Evolutionary conservation across 306 rosid genomes (phyloP), one percentile per base, ranked within the genome.

Genomic region (Medicago arabica): DNA sequence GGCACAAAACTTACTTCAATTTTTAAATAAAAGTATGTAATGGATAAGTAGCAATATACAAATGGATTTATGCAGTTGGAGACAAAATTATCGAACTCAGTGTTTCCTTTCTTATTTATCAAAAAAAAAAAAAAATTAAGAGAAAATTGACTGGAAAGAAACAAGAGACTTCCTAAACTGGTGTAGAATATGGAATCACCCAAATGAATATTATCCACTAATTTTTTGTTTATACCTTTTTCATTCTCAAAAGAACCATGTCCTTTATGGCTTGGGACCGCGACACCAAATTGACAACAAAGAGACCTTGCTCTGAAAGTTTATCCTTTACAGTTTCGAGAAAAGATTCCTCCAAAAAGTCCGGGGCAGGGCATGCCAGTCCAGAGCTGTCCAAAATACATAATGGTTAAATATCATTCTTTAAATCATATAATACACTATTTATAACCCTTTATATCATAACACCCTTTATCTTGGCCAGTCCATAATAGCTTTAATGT

Each of bases 291-390:
- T 94, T 94, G 84, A 92, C 83, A 53, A 94, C 80, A 73, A 94
- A 94, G 76, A 94, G 89, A 78, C 97, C 96, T 53, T 86, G 74
- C 64, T 84, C 88, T 13, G 93, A 90, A 73, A 94, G 91, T 55
- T 81, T 84, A 40, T 77, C 84, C 79, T 85, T 94, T 58, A 83
- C 92, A 49, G 84, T 80, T 86, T 76, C 87, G 16, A 94, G 91
- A 84, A 94, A 94, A 21, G 93, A 80, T 49, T 85, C 91, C 2
- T 90, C 95, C 79, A 92, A 82, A 82, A 91, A 94, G 50, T 85
- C 89, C 8, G 88, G 86, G 18, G 98, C 93, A 39, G 98, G 97
- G 78, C 98, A 94, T 68, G 98, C 83, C 90, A 91, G 77, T 67
- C 95, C 97, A 73, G 89, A 88, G 84, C 97, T 94, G 86, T 65